A percentile compares a stretch with the other conserved stretches of the same genome.
Evolutionary conservation across 257 asterid genomes (phyloP).

Genomic region (Ballota nigra): DNA sequence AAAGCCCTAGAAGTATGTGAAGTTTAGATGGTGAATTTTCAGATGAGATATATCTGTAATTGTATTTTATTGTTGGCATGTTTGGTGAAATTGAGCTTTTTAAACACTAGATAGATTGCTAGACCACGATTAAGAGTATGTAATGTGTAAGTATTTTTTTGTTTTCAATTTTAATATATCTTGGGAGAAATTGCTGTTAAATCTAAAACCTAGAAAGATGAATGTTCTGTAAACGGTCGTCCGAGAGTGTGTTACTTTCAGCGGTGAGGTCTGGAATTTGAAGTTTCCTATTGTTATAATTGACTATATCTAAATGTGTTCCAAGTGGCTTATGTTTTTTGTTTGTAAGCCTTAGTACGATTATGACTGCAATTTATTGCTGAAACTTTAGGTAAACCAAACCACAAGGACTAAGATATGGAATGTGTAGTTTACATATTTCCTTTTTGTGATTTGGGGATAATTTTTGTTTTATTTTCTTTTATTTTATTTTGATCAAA

Average conservation of each 20-base stretch:
- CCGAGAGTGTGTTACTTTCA: neutral
- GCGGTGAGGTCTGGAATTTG: neutral
- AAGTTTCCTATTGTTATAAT: neutral
- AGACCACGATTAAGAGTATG: neutral
- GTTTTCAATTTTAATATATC: neutral
- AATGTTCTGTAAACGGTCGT: neutral
- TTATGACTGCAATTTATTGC: neutral
- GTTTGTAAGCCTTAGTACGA: neutral
- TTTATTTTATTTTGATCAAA: neutral
- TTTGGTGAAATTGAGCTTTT: neutral
- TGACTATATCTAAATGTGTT: neutral
- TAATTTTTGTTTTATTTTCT: neutral
- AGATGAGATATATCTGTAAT: neutral
- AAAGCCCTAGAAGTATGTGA: neutral
- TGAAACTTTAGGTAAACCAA: neutral
- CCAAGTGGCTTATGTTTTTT: neutral
- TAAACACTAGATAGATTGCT: slow-evolving; percentile 13
- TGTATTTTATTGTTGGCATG: neutral
- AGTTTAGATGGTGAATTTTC: neutral
- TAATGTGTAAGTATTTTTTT: neutral
- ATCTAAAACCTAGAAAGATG: slow-evolving; percentile 12
- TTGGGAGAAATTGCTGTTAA: neutral
- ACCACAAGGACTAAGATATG: neutral
- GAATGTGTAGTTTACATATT: neutral
- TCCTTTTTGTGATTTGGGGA: neutral